phyloP scores from a whole-genome alignment of 441 rosid species.

The Geranium incanum region DNA sequence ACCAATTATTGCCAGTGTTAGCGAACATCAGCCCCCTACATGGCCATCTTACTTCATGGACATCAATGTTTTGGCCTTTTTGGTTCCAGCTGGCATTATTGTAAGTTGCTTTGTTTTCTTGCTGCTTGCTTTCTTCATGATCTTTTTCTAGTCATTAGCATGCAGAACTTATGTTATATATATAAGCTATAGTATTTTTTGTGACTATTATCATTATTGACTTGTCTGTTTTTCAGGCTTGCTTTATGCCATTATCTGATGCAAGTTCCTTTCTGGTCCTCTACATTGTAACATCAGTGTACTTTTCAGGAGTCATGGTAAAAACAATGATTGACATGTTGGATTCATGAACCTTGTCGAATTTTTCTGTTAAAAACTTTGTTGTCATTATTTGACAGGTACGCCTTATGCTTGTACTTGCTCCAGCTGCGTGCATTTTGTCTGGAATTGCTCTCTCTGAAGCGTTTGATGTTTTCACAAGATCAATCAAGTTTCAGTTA shows the following conservation, averaged over 20 bases:
- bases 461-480: slow-evolving; percentile 80
- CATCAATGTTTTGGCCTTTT: slow-evolving; percentile 95
- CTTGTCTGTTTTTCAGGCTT: slow-evolving; percentile 55
- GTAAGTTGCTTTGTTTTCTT: slow-evolving; percentile 38
- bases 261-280: slow-evolving; percentile 91
- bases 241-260: slow-evolving; percentile 93
- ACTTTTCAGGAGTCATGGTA: slow-evolving; percentile 99
- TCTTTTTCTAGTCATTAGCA: neutral
- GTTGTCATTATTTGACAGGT: slow-evolving; percentile 48
- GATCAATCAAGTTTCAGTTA: slow-evolving; percentile 85
- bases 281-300: slow-evolving; percentile 85
- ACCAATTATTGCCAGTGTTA: slow-evolving; percentile 98
- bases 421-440: slow-evolving; percentile 99
- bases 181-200: neutral
- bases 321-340: slow-evolving; percentile 22
- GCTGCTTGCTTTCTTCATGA: neutral
- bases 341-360: slow-evolving; percentile 1
- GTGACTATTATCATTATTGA: slow-evolving; percentile 16
- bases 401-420: slow-evolving; percentile 97
- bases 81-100: slow-evolving; percentile 97
- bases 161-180: neutral
- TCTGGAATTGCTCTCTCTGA: slow-evolving; percentile 98
- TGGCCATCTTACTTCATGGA: slow-evolving; percentile 99
- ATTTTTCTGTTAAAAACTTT: neutral
- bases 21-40: slow-evolving; percentile 99